Conservation (phyloP, 306 rosid genomes). For the Aeschynomene evenia region DNA sequence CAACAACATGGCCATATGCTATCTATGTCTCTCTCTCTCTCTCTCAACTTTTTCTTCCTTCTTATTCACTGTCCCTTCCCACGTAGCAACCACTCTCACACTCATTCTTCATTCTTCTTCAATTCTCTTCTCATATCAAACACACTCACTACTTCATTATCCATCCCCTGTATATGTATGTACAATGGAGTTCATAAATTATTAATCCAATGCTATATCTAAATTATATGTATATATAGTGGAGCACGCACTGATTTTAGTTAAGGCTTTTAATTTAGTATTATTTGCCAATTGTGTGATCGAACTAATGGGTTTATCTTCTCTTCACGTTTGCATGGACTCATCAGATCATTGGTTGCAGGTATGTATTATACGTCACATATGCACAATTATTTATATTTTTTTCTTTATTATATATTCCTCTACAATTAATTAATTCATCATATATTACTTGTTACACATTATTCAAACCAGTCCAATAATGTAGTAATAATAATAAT, state of each 20-base stretch:
- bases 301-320: conserved; percentile 68
- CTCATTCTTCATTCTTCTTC: not conserved
- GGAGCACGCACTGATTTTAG: too few species aligned
- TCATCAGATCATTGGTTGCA: conserved; percentile 73
- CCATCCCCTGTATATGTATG: not conserved
- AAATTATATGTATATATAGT: too few species aligned
- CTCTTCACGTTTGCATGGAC: conserved; percentile 81
- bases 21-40: not conserved
- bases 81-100: conserved; percentile 11
- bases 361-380: too few species aligned
- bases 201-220: not conserved
- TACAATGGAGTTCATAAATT: not conserved
- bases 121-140: not conserved
- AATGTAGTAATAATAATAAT: not conserved
- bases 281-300: not conserved
- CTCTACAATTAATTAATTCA: too few species aligned
- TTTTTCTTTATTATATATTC: too few species aligned
- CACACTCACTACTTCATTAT: not conserved
- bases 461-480: not conserved
- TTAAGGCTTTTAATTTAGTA: too few species aligned
- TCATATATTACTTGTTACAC: not conserved
- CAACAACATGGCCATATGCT: too few species aligned
- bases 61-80: conserved; percentile 52
- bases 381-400: not conserved
- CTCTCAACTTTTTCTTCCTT: conserved; percentile 36